phyloP scores from a whole-genome alignment of 1,139 yeast species.

The Debaryomyces robertsiae region DNA sequence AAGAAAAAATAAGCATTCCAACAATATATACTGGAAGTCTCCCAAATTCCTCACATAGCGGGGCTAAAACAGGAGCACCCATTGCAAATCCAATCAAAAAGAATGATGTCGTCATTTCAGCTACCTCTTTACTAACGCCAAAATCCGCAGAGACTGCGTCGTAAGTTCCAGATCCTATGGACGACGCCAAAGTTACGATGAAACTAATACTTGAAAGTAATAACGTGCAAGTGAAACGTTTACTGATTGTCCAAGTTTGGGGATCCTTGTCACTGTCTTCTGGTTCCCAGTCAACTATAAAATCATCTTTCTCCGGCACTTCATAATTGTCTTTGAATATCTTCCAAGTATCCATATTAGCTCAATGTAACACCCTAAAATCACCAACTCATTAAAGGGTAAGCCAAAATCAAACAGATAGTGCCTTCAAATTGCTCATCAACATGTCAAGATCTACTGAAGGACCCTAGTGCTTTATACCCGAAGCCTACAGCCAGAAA shows the following conservation, averaged over 20 bases:
- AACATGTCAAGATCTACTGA: no score
- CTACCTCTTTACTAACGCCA: conserved; percentile 10
- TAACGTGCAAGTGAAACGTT: conserved; percentile 8
- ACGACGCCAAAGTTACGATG: conserved; percentile 9
- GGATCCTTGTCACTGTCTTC: conserved; percentile 7
- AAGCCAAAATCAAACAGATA: no score
- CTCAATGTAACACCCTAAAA: no score
- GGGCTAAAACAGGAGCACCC: conserved; percentile 13
- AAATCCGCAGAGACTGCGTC: conserved; percentile 8
- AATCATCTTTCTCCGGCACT: background rate
- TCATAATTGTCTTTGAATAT: no score
- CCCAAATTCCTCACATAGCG: conserved; percentile 13
- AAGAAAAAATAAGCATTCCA: conserved; percentile 9
- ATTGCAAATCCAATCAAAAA: conserved; percentile 13
- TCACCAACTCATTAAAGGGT: no score
- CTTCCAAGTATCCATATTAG: no score
- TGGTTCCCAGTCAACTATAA: conserved; percentile 6
- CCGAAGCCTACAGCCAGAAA: no score
- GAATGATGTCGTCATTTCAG: conserved; percentile 11
- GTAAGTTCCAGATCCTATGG: conserved; percentile 12
- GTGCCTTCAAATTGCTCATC: no score
- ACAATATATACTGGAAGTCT: conserved; percentile 11
- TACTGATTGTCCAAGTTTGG: conserved; percentile 7
- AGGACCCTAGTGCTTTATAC: no score
- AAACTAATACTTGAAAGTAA: conserved; percentile 7